phyloP scores from a whole-genome alignment of 2,329 filamentous ascomycete genomes.

The Daldinia sp. region DNA sequence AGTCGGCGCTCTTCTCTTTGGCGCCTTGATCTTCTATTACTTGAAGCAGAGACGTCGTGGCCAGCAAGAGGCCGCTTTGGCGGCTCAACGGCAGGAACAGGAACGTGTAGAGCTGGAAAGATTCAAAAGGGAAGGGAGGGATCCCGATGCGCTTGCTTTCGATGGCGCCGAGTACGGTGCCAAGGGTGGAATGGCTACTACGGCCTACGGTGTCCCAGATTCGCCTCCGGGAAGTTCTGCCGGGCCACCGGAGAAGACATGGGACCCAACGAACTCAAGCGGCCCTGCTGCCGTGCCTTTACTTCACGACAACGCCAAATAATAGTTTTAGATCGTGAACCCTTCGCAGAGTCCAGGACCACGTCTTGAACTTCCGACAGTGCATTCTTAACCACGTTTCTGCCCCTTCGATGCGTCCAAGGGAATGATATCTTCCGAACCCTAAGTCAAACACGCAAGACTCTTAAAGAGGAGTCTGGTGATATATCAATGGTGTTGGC shows the following conservation, averaged over 20 bases:
- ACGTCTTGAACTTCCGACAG: constrained; percentile 40
- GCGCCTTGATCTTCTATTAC: constrained; percentile 64
- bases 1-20: constrained; percentile 53
- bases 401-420: constrained; percentile 44
- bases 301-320: constrained; percentile 45
- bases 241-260: constrained; percentile 49
- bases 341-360: constrained; percentile 43
- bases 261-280: constrained; percentile 44
- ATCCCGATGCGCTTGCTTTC: constrained; percentile 61
- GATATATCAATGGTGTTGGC: background rate
- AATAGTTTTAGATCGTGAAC: constrained; percentile 41
- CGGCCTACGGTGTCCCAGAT: constrained; percentile 52
- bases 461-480: background rate
- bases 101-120: constrained; percentile 66
- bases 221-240: constrained; percentile 45
- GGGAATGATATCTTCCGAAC: background rate
- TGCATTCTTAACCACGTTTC: constrained; percentile 42
- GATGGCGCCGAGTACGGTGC: constrained; percentile 56
- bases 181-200: constrained; percentile 48
- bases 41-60: constrained; percentile 67
- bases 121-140: constrained; percentile 61
- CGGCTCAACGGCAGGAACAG: constrained; percentile 58
- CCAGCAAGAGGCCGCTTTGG: constrained; percentile 62
- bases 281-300: constrained; percentile 45
- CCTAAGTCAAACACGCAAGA: constrained; percentile 6